Evolutionary conservation across 1,284 basidiomycete species (phyloP).

Genomic region (Tausonia pullulans): DNA sequence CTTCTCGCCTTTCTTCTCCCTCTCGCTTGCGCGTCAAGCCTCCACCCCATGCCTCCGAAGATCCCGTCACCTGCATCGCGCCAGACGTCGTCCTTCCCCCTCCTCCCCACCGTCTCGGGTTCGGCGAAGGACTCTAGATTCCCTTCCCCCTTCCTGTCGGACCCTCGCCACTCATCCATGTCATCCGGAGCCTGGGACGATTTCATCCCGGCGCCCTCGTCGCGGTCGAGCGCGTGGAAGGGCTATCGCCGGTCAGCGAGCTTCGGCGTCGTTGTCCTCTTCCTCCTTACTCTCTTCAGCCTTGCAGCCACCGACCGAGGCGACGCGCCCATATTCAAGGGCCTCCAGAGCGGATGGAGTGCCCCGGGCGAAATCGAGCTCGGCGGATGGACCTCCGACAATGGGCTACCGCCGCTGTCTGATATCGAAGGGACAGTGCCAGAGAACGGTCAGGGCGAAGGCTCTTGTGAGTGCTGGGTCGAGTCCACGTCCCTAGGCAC

Average conservation of each 20-base stretch:
- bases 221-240: background rate
- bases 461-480: background rate
- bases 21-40: too few species aligned
- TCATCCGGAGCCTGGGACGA: background rate
- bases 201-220: background rate
- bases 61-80: too few species aligned
- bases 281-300: constrained; percentile 27
- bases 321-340: background rate
- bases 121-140: too few species aligned
- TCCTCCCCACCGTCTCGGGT: too few species aligned
- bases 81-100: too few species aligned
- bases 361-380: constrained; percentile 22
- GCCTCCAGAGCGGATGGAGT: constrained; percentile 18
- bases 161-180: too few species aligned
- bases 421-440: constrained; percentile 16
- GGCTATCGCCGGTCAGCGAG: constrained; percentile 23
- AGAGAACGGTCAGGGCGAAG: constrained; percentile 16
- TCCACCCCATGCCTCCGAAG: too few species aligned
- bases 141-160: too few species aligned
- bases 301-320: constrained; percentile 21
- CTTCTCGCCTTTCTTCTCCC: too few species aligned
- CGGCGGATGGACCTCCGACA: background rate
- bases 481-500: too few species aligned
- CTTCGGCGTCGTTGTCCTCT: constrained; percentile 28
- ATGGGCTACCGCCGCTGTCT: background rate